phyloP scores from a whole-genome alignment of 2,329 filamentous ascomycete species.

The Diaporthe aspalathi region DNA sequence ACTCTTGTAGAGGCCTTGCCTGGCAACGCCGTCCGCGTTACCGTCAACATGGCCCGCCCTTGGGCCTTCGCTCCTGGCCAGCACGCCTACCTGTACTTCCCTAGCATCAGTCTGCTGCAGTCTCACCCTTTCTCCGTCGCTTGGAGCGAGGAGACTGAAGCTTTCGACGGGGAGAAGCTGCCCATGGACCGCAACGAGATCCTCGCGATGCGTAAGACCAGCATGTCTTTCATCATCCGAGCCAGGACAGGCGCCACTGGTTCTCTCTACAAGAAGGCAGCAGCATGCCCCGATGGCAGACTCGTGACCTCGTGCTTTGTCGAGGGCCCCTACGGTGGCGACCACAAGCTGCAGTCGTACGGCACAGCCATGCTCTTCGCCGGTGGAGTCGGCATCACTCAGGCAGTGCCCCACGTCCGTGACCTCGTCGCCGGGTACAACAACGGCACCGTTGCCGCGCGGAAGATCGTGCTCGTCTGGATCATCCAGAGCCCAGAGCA shows the following conservation, averaged over 20 bases:
- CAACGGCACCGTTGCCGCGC: conserved; percentile 76
- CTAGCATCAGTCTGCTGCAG: conserved; percentile 76
- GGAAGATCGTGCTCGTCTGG: conserved; percentile 81
- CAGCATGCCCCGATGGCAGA: conserved; percentile 68
- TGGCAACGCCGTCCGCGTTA: conserved; percentile 79
- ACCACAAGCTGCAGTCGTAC: conserved; percentile 78
- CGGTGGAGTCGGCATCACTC: conserved; percentile 83
- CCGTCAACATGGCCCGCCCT: conserved; percentile 78
- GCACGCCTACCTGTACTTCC: conserved; percentile 84
- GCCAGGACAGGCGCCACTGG: conserved; percentile 80
- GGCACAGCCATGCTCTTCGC: conserved; percentile 84
- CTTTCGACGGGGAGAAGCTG: conserved; percentile 63
- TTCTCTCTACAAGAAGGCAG: conserved; percentile 75
- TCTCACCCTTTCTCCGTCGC: conserved; percentile 84
- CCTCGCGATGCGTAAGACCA: conserved; percentile 69
- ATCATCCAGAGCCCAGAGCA: conserved; percentile 83
- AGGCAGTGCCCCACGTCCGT: conserved; percentile 80
- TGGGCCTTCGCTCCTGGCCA: conserved; percentile 81
- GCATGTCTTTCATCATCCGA: conserved; percentile 78
- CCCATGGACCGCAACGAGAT: conserved; percentile 71
- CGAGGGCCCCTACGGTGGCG: conserved; percentile 82
- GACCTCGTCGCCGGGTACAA: conserved; percentile 77
- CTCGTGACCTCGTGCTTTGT: conserved; percentile 74
- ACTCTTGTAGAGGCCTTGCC: conserved; percentile 81
- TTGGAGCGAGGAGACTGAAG: conserved; percentile 77